A percentile compares a stretch with the other conserved stretches of the same genome.
phyloP scores from a whole-genome alignment of 2,329 filamentous ascomycete genomes.

The Talaromyces verruculosus region DNA sequence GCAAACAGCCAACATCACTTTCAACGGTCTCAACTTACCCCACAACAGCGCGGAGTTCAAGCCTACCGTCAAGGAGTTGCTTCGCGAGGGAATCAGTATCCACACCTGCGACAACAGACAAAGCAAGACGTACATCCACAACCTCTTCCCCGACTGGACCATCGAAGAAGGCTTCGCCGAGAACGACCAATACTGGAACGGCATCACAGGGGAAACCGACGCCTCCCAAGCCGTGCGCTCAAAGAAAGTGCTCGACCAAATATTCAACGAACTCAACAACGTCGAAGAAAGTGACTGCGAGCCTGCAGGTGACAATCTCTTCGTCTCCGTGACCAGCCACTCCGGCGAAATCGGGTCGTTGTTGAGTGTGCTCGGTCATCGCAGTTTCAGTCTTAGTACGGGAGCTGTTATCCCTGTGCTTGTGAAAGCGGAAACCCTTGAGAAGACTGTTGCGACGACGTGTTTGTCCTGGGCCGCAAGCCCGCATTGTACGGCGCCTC shows the following conservation, averaged over 20 bases:
- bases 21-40: slow-evolving; percentile 48
- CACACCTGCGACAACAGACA: slow-evolving; percentile 62
- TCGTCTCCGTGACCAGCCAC: slow-evolving; percentile 58
- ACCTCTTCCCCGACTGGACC: slow-evolving; percentile 49
- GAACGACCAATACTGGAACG: slow-evolving; percentile 55
- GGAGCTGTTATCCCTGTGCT: slow-evolving; percentile 54
- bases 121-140: slow-evolving; percentile 48
- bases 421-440: slow-evolving; percentile 43
- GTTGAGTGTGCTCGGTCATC: slow-evolving; percentile 47
- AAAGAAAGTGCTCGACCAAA: slow-evolving; percentile 49
- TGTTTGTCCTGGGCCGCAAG: slow-evolving; percentile 31
- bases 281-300: not conserved
- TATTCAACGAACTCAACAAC: slow-evolving; percentile 42
- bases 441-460: slow-evolving; percentile 23
- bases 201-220: slow-evolving; percentile 50
- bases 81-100: slow-evolving; percentile 58
- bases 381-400: slow-evolving; percentile 47
- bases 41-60: slow-evolving; percentile 43
- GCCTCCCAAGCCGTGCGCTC: slow-evolving; percentile 49
- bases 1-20: slow-evolving; percentile 57
- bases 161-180: slow-evolving; percentile 57
- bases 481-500: slow-evolving; percentile 36
- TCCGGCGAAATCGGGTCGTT: slow-evolving; percentile 58
- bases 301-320: slow-evolving; percentile 30
- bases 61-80: slow-evolving; percentile 57